Base-by-base conservation (phyloP, 331 rosid genomes). In the Quercus tomentella region DNA sequence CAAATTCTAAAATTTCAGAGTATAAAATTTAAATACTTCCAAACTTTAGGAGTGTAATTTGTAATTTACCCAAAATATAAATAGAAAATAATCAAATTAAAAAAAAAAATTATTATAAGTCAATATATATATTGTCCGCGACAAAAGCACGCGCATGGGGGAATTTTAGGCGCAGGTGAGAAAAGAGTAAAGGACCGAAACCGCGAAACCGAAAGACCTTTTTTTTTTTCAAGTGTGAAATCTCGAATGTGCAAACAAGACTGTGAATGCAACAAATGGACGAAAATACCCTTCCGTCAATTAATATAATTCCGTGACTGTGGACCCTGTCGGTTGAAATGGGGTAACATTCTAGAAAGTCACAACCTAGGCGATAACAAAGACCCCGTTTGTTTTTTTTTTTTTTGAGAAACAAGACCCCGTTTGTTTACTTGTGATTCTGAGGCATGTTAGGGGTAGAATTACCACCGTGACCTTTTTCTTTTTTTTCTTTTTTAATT, bases 51-150 rank as follows among this genome's bases (percentile, higher is more conserved):
- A 8, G 1, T 35, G 0, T 35, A 35, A 35, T 35, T 35, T 35
- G 0, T 0, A 8, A 41, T 8, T 41, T 0, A 8, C 0, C 3
- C 1, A 41, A 41, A 41, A 41, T 8, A 41, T 41, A 41, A 2
- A 41, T 35, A 35, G 41, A 35, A 41, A 41, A 9, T 35, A 8
- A 41, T 41, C 12, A 41, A 41, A 41, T 41, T 8, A 7, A 7
- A 7, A 7, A 37, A 37, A 41, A 41, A 0, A n/a, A n/a, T n/a
- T n/a, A n/a, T 41, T 8, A 8, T 37, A 41, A 41, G 45, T 41
- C 12, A 2, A 41, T 41, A 41, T 8, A 41, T 41, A 41, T 41
- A 8, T 8, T 37, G 1, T 8, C 45, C 11, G 11, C 45, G 12
- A 2, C 45, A 37, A 7, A 37, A 8, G 45, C 66, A 60, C 66